A percentile compares a stretch with the other conserved stretches of the same genome.
These are phyloP conservation scores for Shiraia sp. DNA, from an alignment of 2,329 filamentous ascomycete genomes.

Conservation along the genomic window DNA sequence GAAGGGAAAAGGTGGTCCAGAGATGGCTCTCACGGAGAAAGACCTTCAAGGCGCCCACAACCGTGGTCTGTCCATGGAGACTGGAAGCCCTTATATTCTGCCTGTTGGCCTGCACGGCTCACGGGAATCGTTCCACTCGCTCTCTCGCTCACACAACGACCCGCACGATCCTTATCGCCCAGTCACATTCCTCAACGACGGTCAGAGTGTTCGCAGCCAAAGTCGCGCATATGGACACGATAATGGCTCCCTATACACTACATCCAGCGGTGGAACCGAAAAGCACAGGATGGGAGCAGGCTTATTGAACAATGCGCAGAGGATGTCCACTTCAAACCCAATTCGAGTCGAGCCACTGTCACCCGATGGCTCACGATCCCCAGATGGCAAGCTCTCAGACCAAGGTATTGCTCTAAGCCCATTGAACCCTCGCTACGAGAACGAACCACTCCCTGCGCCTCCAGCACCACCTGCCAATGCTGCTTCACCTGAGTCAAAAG, in stretches of 20 bases:
- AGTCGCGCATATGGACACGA: slow-evolving; percentile 38
- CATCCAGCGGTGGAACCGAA: slow-evolving; percentile 52
- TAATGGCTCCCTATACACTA: slow-evolving; percentile 56
- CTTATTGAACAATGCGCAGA: slow-evolving; percentile 60
- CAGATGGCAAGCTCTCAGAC: slow-evolving; percentile 43
- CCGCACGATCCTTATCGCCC: slow-evolving; percentile 84
- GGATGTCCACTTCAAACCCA: slow-evolving; percentile 61
- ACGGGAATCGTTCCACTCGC: slow-evolving; percentile 81
- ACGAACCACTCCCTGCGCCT: slow-evolving; percentile 14
- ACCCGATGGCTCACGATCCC: slow-evolving; percentile 32
- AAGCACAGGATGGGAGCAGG: slow-evolving; percentile 54
- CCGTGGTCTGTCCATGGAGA: slow-evolving; percentile 62
- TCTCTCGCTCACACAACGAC: slow-evolving; percentile 74
- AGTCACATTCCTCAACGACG: slow-evolving; percentile 60
- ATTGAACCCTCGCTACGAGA: slow-evolving; percentile 30
- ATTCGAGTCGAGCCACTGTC: slow-evolving; percentile 46
- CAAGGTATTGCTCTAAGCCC: slow-evolving; percentile 33
- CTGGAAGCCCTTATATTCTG: slow-evolving; percentile 89
- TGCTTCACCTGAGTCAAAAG: slow-evolving; percentile 6
- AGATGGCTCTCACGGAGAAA: slow-evolving; percentile 64
- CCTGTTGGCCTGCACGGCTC: slow-evolving; percentile 79
- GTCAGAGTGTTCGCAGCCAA: slow-evolving; percentile 38
- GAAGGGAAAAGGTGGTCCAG: slow-evolving; percentile 43
- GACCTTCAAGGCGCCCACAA: slow-evolving; percentile 35
- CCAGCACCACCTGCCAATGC: slow-evolving; percentile 12